Evolutionary conservation across 2,329 filamentous ascomycete species (phyloP), one percentile per base, ranked within the genome.

Genomic region (Balansia obtecta): DNA sequence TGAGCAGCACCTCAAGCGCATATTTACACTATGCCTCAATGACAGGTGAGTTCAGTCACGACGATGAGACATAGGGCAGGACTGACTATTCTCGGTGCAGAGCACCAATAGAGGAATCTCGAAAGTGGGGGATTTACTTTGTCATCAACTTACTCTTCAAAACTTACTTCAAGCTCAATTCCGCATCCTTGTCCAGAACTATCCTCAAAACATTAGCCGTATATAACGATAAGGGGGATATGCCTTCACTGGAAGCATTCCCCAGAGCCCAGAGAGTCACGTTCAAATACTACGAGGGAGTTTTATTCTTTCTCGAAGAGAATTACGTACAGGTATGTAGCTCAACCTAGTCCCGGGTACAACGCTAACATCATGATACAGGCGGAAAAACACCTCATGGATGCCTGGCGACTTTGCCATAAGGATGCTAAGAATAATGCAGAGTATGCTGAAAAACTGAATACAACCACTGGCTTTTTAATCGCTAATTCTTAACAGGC

Each of bases 51-150:
- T 88, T 94, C 73, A 9, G 34, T 16, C 38, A 39, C 20, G 22
- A 48, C 11, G 6, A 16, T 39, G 3, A 32, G 32, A 3, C 15
- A 11, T 32, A 8, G 2, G 8, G 45, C 46, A 40, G 55, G 20
- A 37, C 34, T 53, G 15, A 47, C 43, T 48, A 22, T 15, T 8
- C 12, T 18, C 3, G 16, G 30, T 30, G 51, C 60, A 91, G 88
- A 67, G 86, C 86, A 53, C 82, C 86, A 13, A 72, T 96, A 43
- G 82, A 89, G 61, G 86, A 95, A 60, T 96, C 91, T 9, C 82
- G 93, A 50, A 98, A 97, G 78, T 98, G 93, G 93, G 94, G 88
- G 7, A 86, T 95, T 45, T 98, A 98, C 71, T 90, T 89, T 65
- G 84, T 91, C 56, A 88, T 90, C 61, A 97, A 95, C 63, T 77